Evolutionary conservation across 352 stramenopile genomes (phyloP).

Genomic region (Globisporangium paroecandrum): DNA sequence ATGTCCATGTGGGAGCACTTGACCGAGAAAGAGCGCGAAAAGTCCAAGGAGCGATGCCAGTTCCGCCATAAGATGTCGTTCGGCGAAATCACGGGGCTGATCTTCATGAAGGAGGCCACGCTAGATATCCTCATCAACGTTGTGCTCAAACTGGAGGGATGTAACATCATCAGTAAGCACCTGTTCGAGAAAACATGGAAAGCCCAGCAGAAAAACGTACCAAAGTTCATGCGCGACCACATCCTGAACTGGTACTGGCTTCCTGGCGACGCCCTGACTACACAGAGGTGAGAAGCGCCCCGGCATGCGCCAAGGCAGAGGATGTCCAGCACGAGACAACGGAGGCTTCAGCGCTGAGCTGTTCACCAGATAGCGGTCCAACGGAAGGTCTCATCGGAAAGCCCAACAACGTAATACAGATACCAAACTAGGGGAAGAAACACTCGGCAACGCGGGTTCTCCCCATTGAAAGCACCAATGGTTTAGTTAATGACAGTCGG

Average conservation of each 20-base stretch:
- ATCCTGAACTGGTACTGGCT: conserved; percentile 17
- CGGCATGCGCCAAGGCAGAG: neutral
- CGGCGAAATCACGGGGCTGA: conserved; percentile 32
- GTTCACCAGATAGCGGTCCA: neutral
- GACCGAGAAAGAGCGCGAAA: conserved; percentile 44
- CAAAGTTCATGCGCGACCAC: neutral
- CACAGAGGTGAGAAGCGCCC: neutral
- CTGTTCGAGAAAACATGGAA: conserved; percentile 1
- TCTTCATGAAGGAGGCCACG: conserved; percentile 48
- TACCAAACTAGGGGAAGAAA: neutral
- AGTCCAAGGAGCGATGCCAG: conserved; percentile 36
- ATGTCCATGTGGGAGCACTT: conserved; percentile 72
- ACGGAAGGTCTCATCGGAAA: neutral
- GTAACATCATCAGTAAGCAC: conserved; percentile 12
- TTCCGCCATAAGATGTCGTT: conserved; percentile 37
- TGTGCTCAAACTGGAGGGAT: conserved; percentile 37
- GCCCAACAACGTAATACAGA: neutral
- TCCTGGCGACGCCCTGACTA: neutral
- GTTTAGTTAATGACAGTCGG: neutral
- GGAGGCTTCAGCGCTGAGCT: neutral
- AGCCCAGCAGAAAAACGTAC: neutral
- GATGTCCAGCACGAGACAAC: neutral
- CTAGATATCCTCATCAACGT: conserved; percentile 47
- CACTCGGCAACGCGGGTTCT: neutral
- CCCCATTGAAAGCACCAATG: neutral